Conservation (phyloP, 345 rosid species). For the Combretum micranthum region DNA sequence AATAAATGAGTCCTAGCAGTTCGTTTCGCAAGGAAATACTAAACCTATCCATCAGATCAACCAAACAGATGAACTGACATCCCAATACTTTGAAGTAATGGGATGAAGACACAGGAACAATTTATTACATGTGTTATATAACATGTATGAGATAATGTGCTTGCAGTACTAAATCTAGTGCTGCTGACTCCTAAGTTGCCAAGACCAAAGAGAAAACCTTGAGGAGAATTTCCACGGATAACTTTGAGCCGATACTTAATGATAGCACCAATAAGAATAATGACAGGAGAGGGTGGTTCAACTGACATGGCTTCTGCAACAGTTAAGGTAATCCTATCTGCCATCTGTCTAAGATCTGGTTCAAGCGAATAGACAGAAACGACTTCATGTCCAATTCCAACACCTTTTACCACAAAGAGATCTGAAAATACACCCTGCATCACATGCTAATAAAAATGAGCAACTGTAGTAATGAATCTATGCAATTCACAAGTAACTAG, state of each 20-base stretch:
- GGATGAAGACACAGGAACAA: too few species aligned
- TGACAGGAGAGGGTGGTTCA: slow-evolving; percentile 85
- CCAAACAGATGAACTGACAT: too few species aligned
- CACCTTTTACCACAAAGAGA: slow-evolving; percentile 77
- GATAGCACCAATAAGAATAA: slow-evolving; percentile 74
- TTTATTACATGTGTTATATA: neutral
- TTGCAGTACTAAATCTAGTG: neutral
- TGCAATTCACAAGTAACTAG: neutral
- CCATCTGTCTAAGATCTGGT: slow-evolving; percentile 51
- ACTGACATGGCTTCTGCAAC: slow-evolving; percentile 98
- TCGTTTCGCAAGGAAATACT: too few species aligned
- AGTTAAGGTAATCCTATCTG: slow-evolving; percentile 67
- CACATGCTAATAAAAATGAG: slow-evolving; percentile 6
- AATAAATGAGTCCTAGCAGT: too few species aligned
- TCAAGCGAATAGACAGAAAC: slow-evolving; percentile 79
- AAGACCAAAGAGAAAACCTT: slow-evolving; percentile 42
- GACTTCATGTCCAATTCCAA: slow-evolving; percentile 75
- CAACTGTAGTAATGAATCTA: too few species aligned
- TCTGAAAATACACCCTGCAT: slow-evolving; percentile 88
- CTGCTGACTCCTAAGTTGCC: neutral
- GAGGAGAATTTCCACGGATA: slow-evolving; percentile 67
- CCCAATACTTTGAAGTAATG: too few species aligned
- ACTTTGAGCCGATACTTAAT: slow-evolving; percentile 64
- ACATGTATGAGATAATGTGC: neutral
- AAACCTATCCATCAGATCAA: too few species aligned